Evolutionary conservation across 78 protist species (phyloP), one percentile per base, ranked within the genome.

Genomic region (Dictyostelium capitatum): DNA sequence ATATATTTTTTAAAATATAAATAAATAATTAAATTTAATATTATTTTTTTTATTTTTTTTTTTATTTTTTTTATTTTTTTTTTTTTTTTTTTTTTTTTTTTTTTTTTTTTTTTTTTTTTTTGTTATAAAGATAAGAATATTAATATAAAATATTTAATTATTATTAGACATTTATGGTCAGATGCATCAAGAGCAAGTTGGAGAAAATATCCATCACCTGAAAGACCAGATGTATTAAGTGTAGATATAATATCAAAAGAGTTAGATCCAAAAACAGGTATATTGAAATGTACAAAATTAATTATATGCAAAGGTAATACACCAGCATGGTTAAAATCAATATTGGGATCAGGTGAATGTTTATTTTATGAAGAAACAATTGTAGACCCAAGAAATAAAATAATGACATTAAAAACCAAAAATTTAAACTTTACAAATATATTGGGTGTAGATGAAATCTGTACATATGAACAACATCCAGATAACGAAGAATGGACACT

Each of bases 121-220:
- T 8, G 56, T 12, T 10, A 51, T n/a, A n/a, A n/a, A n/a, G n/a
- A n/a, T n/a, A n/a, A n/a, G n/a, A n/a, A n/a, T n/a, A n/a, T n/a
- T n/a, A n/a, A n/a, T n/a, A n/a, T n/a, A n/a, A n/a, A n/a, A n/a
- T n/a, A n/a, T n/a, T n/a, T n/a, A n/a, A n/a, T n/a, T n/a, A n/a
- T n/a, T n/a, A n/a, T n/a, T n/a, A 91, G 95, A 73, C 95, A 91
- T 79, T 54, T 64, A 12, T 91, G 95, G 95, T n/a, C 80, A 62
- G 90, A 91, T 82, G 79, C 64, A 47, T 82, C 95, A 19, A n/a
- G 51, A 53, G 95, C 90, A 28, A 80, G 90, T 81, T 91, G 89
- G 89, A 82, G 77, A 78, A 91, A 91, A 73, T 91, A 91, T 79
- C 95, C 95, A 69, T 62, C 89, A 64, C 95, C 95, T 77, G 82